phyloP scores from a whole-genome alignment of 768 basidiomycete species.

The Rubroboletus satanas region DNA sequence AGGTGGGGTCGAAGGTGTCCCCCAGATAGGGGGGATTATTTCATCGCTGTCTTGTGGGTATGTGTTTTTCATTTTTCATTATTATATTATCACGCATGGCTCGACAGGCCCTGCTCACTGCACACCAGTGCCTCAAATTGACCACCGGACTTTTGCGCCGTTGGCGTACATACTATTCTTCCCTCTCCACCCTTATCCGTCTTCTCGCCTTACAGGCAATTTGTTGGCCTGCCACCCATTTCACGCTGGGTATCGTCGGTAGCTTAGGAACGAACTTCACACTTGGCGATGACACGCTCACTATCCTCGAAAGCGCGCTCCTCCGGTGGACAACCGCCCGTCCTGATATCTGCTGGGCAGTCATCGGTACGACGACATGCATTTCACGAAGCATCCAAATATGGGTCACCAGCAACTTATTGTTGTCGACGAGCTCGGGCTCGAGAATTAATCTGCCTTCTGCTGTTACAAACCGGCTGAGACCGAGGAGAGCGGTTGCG shows the following conservation, averaged over 20 bases:
- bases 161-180: slow-evolving; percentile 89
- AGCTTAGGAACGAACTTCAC: slow-evolving; percentile 21
- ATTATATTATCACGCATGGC: background rate
- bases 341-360: slow-evolving; percentile 86
- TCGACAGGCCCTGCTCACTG: slow-evolving; percentile 72
- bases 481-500: slow-evolving; percentile 13
- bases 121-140: slow-evolving; percentile 81
- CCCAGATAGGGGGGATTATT: slow-evolving; percentile 59
- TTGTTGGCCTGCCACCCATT: slow-evolving; percentile 92
- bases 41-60: slow-evolving; percentile 72
- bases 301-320: slow-evolving; percentile 25
- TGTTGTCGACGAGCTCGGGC: slow-evolving; percentile 8
- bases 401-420: slow-evolving; percentile 93
- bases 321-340: slow-evolving; percentile 49
- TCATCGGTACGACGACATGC: slow-evolving; percentile 86
- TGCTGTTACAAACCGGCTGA: slow-evolving; percentile 19
- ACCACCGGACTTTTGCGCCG: slow-evolving; percentile 86
- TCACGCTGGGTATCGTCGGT: slow-evolving; percentile 74
- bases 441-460: slow-evolving; percentile 4
- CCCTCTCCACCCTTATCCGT: slow-evolving; percentile 83
- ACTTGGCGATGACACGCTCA: slow-evolving; percentile 1
- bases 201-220: slow-evolving; percentile 91
- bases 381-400: slow-evolving; percentile 81
- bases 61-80: slow-evolving; percentile 10
- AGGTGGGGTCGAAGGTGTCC: slow-evolving; percentile 33